These are phyloP conservation scores for Steccherinum ochraceum DNA, from an alignment of 768 basidiomycete genomes.

Conservation along the genomic window DNA sequence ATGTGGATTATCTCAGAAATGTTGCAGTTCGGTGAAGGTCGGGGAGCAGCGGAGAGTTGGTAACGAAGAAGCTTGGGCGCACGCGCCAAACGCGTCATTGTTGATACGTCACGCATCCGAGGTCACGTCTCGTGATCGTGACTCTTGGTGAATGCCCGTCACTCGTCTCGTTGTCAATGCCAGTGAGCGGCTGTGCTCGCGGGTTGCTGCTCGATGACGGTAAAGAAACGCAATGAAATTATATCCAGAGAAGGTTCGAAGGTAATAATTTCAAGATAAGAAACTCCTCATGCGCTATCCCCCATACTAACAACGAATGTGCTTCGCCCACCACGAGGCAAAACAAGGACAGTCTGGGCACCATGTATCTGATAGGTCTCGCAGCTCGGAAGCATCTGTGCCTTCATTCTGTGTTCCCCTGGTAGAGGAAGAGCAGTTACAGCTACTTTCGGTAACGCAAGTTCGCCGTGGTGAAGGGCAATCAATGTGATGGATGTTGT, in stretches of 20 bases:
- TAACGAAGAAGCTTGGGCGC: background rate
- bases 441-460: constrained; percentile 67
- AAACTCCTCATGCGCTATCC: constrained; percentile 8
- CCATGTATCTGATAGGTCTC: constrained; percentile 86
- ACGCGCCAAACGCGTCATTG: background rate
- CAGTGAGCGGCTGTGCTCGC: background rate
- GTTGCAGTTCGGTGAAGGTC: background rate
- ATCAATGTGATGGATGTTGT: constrained; percentile 70
- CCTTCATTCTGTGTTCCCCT: constrained; percentile 50
- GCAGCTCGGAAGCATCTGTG: constrained; percentile 51
- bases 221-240: background rate
- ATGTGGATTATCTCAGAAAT: too few species aligned
- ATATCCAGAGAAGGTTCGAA: background rate
- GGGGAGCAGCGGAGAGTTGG: too few species aligned
- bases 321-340: constrained; percentile 76
- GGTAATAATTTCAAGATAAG: background rate
- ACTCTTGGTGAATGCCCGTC: background rate
- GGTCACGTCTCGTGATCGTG: background rate
- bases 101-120: background rate
- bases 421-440: constrained; percentile 54
- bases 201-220: too few species aligned
- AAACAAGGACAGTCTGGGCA: constrained; percentile 71
- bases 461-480: constrained; percentile 77
- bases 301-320: constrained; percentile 82
- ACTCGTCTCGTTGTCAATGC: background rate